Evolutionary conservation across 257 asterid species (phyloP).

Genomic region (Gentiana macrophylla): DNA sequence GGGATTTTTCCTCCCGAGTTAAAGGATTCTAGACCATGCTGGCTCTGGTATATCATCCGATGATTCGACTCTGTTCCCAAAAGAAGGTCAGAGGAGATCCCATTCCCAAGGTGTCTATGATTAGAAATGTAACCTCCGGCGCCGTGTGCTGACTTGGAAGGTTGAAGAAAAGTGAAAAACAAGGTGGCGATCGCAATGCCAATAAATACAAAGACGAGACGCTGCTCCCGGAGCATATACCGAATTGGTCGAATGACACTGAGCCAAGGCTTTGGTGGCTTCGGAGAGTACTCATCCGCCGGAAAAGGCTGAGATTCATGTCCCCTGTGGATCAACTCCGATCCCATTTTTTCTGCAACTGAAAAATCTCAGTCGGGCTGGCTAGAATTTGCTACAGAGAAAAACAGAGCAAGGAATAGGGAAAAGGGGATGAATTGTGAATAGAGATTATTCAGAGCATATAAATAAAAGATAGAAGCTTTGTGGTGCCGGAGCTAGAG

Average conservation of each 20-base stretch:
- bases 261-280: conserved; percentile 38
- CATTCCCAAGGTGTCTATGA: background rate
- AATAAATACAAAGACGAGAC: conserved; percentile 30
- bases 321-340: conserved; percentile 82
- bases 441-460: too few species aligned
- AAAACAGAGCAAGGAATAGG: too few species aligned
- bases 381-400: too few species aligned
- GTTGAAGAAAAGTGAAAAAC: conserved; percentile 16
- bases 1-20: conserved; percentile 82
- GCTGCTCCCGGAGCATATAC: conserved; percentile 42
- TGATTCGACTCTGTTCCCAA: conserved; percentile 30
- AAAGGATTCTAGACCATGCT: conserved; percentile 34
- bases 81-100: conserved; percentile 20
- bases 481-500: conserved; percentile 3
- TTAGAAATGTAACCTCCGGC: background rate
- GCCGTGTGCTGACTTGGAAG: conserved; percentile 15
- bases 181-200: conserved; percentile 46
- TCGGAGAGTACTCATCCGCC: conserved; percentile 58
- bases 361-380: conserved; percentile 7
- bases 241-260: conserved; percentile 30
- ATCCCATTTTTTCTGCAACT: conserved; percentile 29
- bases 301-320: conserved; percentile 47
- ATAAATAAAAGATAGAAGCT: background rate
- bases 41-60: conserved; percentile 44
- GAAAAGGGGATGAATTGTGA: background rate